A percentile compares a stretch with the other conserved stretches of the same genome.
Conservation (phyloP, 2,329 filamentous ascomycete genomes). For the Fusarium sp. region DNA sequence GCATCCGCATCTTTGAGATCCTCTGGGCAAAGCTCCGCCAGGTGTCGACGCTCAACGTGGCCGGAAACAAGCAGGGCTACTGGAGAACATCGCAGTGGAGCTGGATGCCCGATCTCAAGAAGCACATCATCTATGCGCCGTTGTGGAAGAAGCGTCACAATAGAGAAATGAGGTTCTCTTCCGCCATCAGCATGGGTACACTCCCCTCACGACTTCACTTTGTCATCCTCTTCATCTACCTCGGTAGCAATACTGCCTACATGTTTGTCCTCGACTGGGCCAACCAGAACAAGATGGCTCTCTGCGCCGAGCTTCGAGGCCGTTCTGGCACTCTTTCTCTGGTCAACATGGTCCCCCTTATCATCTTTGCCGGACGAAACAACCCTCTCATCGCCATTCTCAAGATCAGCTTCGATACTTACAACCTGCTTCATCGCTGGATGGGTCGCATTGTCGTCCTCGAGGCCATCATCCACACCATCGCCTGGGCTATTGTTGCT, state of each 20-base stretch:
- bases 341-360: constrained; percentile 91
- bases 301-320: constrained; percentile 86
- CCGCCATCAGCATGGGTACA: constrained; percentile 70
- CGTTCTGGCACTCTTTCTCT: constrained; percentile 86
- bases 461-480: constrained; percentile 75
- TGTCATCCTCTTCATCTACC: constrained; percentile 67
- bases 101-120: constrained; percentile 73
- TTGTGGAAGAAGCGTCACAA: constrained; percentile 75
- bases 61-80: constrained; percentile 66
- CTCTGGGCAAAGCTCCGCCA: constrained; percentile 68
- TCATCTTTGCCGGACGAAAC: constrained; percentile 91
- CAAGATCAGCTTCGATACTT: constrained; percentile 93
- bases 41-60: constrained; percentile 67
- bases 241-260: constrained; percentile 72
- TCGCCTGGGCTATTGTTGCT: constrained; percentile 81
- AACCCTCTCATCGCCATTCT: constrained; percentile 88
- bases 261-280: constrained; percentile 72
- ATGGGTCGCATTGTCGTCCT: constrained; percentile 79
- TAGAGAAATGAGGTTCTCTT: constrained; percentile 72
- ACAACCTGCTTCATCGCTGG: constrained; percentile 82
- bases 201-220: constrained; percentile 74
- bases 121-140: constrained; percentile 70
- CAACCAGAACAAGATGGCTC: constrained; percentile 68
- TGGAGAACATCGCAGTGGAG: constrained; percentile 69
- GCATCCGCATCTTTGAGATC: constrained; percentile 66